Conservation (phyloP, 2,329 filamentous ascomycete species). For the Colletotrichum gloeosporioides region DNA sequence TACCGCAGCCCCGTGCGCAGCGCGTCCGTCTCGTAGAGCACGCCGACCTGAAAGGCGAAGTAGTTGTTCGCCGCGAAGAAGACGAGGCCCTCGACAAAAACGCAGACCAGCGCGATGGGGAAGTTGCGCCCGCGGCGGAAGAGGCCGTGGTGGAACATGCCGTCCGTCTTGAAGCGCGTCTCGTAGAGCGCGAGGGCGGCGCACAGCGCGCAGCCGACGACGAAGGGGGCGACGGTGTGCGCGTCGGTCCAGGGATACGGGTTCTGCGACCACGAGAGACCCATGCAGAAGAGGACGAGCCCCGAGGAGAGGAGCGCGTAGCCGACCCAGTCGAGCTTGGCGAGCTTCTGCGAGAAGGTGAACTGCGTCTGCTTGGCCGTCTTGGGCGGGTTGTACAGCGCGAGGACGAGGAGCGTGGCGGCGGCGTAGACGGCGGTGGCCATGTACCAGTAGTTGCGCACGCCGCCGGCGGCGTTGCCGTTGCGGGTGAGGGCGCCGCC, state of each 20-base stretch:
- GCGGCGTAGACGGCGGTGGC: constrained; percentile 31
- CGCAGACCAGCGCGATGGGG: constrained; percentile 35
- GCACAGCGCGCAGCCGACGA: constrained; percentile 30
- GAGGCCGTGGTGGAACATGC: constrained; percentile 46
- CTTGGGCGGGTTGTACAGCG: constrained; percentile 38
- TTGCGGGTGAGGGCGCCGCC: constrained; percentile 38
- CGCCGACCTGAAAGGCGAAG: constrained; percentile 41
- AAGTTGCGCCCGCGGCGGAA: constrained; percentile 41
- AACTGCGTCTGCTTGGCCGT: constrained; percentile 30
- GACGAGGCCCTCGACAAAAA: constrained; percentile 42
- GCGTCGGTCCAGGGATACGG: constrained; percentile 42
- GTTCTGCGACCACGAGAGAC: constrained; percentile 41
- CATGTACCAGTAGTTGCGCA: constrained; percentile 42
- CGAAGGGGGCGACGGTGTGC: constrained; percentile 39
- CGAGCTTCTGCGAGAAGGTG: constrained; percentile 35
- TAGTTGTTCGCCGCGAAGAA: constrained; percentile 48
- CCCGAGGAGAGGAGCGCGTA: constrained; percentile 38
- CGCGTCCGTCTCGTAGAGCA: constrained; percentile 40
- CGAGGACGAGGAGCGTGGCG: constrained; percentile 28
- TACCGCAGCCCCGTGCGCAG: constrained; percentile 37
- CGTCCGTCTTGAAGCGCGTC: constrained; percentile 37
- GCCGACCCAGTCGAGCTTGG: constrained; percentile 43
- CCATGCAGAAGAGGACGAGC: constrained; percentile 42
- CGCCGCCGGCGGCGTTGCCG: constrained; percentile 34
- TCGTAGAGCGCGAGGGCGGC: constrained; percentile 37